Conservation (phyloP, 2,329 filamentous ascomycete species). For the Anisogramma anomala region DNA sequence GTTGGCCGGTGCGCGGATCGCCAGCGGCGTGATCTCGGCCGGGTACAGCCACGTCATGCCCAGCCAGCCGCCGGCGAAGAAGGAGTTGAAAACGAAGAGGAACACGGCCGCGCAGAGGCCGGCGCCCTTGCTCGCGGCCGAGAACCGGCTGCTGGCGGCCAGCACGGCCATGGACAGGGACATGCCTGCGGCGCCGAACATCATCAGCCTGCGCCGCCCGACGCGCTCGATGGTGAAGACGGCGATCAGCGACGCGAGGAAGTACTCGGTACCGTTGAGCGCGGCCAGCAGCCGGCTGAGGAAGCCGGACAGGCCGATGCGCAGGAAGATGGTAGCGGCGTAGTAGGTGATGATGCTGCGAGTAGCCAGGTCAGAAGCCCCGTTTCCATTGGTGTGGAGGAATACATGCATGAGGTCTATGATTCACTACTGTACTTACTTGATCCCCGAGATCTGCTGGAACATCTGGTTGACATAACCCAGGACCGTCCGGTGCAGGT, state of each 20-base stretch:
- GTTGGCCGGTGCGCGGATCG: conserved; percentile 44
- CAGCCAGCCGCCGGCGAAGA: conserved; percentile 41
- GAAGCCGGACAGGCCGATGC: conserved; percentile 14
- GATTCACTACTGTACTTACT: no score
- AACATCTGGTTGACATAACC: conserved; percentile 19
- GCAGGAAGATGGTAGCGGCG: conserved; percentile 16
- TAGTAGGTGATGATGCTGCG: conserved; percentile 13
- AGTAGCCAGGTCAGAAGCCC: neutral
- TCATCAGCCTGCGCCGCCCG: conserved; percentile 17
- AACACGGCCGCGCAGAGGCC: conserved; percentile 27
- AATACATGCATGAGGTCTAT: no score
- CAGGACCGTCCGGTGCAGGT: conserved; percentile 7
- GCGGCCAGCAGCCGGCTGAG: conserved; percentile 16
- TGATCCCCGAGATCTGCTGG: conserved; percentile 31
- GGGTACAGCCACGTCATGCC: conserved; percentile 49
- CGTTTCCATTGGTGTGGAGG: no score
- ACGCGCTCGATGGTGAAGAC: conserved; percentile 17
- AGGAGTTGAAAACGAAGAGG: conserved; percentile 41
- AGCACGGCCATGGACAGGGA: conserved; percentile 42
- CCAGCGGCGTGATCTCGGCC: conserved; percentile 42
- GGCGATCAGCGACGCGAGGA: conserved; percentile 13
- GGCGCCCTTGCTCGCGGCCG: conserved; percentile 17
- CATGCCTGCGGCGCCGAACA: conserved; percentile 44
- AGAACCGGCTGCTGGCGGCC: conserved; percentile 22
- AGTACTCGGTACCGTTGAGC: conserved; percentile 16